Evolutionary conservation across 2,329 filamentous ascomycete genomes (phyloP).

Genomic region (Epichloe typhina): DNA sequence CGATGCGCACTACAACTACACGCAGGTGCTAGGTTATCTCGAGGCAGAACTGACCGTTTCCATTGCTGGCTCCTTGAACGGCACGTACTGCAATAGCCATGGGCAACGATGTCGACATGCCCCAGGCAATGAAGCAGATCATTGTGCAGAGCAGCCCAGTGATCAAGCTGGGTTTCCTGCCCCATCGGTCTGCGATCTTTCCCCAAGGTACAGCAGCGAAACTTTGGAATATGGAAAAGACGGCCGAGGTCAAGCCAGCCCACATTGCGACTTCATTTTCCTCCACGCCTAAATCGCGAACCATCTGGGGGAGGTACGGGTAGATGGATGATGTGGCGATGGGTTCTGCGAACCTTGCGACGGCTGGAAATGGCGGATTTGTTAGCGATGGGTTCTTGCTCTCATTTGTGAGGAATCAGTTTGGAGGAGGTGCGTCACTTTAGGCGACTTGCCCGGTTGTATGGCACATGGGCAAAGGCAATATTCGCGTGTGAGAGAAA

Average conservation of each 20-base stretch:
- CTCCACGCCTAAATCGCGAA: slow-evolving; percentile 61
- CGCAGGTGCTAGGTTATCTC: too few relatives aligned
- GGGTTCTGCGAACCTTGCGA: slow-evolving; percentile 69
- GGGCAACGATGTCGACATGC: slow-evolving; percentile 62
- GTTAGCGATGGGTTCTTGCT: background rate
- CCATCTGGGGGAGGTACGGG: slow-evolving; percentile 64
- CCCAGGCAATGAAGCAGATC: slow-evolving; percentile 69
- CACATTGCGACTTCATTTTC: slow-evolving; percentile 64
- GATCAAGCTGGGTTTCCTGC: slow-evolving; percentile 73
- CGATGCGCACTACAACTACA: background rate
- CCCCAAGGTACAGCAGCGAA: slow-evolving; percentile 64
- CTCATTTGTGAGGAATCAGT: background rate
- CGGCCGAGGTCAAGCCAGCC: slow-evolving; percentile 61
- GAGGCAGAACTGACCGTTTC: slow-evolving; percentile 48
- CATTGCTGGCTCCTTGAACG: slow-evolving; percentile 73
- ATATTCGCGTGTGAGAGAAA: background rate
- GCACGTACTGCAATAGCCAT: slow-evolving; percentile 71
- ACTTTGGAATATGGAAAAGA: slow-evolving; percentile 61
- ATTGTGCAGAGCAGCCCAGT: slow-evolving; percentile 65
- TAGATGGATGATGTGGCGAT: slow-evolving; percentile 59
- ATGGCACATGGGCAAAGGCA: background rate
- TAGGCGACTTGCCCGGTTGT: background rate
- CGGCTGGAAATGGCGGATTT: slow-evolving; percentile 32
- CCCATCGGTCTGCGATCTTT: slow-evolving; percentile 61
- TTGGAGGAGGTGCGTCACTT: background rate